These are phyloP conservation scores for Boletus vinaceobasis DNA, from an alignment of 768 basidiomycete species.

Conservation along the genomic window DNA sequence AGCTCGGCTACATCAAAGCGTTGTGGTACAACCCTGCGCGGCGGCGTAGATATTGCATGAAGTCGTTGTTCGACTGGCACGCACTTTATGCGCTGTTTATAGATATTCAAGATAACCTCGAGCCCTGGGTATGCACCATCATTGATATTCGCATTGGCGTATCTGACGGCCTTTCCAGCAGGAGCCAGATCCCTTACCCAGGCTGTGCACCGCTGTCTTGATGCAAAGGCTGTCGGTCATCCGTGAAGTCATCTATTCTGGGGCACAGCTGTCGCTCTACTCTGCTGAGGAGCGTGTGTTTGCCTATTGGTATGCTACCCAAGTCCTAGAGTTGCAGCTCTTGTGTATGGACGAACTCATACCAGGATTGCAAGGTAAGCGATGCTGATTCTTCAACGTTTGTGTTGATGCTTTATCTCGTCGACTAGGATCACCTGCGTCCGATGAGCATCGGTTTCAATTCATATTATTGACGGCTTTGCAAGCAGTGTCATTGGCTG, in stretches of 20 bases:
- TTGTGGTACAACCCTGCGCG: constrained; percentile 69
- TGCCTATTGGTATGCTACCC: constrained; percentile 71
- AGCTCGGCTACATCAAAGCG: constrained; percentile 55
- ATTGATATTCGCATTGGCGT: neutral
- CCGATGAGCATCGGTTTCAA: constrained; percentile 50
- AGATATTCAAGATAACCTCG: constrained; percentile 18
- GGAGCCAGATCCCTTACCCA: constrained; percentile 28
- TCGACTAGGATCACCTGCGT: constrained; percentile 23
- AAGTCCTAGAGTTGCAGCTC: constrained; percentile 57
- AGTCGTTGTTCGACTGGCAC: constrained; percentile 66
- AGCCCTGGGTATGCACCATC: constrained; percentile 13
- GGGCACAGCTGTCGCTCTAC: constrained; percentile 76
- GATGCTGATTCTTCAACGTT: neutral
- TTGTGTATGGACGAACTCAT: constrained; percentile 49
- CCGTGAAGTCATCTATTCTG: constrained; percentile 68
- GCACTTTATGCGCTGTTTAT: constrained; percentile 48
- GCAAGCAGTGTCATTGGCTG: constrained; percentile 50
- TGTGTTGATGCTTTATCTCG: neutral
- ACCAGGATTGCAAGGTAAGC: constrained; percentile 38
- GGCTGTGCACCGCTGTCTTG: constrained; percentile 36
- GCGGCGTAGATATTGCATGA: constrained; percentile 61
- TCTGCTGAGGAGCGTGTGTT: constrained; percentile 62
- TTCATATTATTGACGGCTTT: constrained; percentile 52
- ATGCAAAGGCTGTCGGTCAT: constrained; percentile 59
- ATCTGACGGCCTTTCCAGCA: constrained; percentile 15